phyloP scores from a whole-genome alignment of 1,284 basidiomycete species.

The Pterulicium gracile region DNA sequence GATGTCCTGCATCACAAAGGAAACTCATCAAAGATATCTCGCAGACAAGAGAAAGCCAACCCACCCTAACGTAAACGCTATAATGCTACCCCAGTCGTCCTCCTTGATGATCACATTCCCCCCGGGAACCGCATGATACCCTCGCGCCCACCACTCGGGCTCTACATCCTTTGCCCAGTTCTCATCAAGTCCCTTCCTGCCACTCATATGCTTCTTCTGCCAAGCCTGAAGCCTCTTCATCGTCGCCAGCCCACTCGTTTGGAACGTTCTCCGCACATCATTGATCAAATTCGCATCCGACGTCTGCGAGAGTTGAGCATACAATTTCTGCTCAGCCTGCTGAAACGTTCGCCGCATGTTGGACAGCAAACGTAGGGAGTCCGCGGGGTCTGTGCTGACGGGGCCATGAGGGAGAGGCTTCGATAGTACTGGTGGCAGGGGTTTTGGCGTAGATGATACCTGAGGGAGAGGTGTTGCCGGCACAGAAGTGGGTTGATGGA shows the following conservation, averaged over 20 bases:
- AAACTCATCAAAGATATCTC: constrained; percentile 1
- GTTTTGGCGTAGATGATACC: not conserved
- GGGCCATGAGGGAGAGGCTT: constrained; percentile 9
- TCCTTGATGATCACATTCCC: constrained; percentile 59
- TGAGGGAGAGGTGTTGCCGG: not conserved
- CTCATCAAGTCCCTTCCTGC: constrained; percentile 13
- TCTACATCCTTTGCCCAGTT: constrained; percentile 22
- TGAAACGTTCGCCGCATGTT: constrained; percentile 47
- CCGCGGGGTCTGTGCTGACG: constrained; percentile 15
- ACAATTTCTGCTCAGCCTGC: constrained; percentile 44
- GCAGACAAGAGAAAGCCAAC: constrained; percentile 8
- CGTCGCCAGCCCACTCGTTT: constrained; percentile 36
- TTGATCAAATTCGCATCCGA: constrained; percentile 36
- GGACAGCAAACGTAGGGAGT: constrained; percentile 31
- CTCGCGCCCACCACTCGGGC: constrained; percentile 53
- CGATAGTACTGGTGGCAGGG: constrained; percentile 9
- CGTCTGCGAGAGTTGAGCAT: constrained; percentile 37
- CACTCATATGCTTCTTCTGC: constrained; percentile 47
- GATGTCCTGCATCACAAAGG: constrained; percentile 28
- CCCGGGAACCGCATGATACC: constrained; percentile 55
- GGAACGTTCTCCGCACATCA: constrained; percentile 49
- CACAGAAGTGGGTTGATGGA: not conserved
- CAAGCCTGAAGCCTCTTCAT: constrained; percentile 43
- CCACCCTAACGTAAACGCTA: constrained; percentile 61
- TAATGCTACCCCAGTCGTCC: constrained; percentile 66